These are phyloP conservation scores for Coemansia sp. DNA, from an alignment of 192 early-diverging fungal species.

Conservation along the genomic window DNA sequence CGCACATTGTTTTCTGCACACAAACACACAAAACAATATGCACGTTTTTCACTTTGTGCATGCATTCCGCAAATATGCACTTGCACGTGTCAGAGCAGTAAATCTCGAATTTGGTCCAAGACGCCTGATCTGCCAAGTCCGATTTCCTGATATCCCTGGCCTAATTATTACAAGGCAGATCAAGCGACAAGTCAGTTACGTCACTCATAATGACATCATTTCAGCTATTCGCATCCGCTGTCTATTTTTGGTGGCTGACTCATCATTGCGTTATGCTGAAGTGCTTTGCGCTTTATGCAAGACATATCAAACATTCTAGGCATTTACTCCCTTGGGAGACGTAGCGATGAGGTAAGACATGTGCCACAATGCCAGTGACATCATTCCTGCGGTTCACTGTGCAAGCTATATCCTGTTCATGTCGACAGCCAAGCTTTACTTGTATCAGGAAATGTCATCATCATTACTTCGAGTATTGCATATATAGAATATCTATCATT, in stretches of 20 bases:
- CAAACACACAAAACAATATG: neutral
- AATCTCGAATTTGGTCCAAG: neutral
- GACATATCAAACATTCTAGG: neutral
- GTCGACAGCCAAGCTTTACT: neutral
- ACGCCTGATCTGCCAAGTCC: neutral
- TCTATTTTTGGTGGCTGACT: neutral
- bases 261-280: neutral
- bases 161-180: neutral
- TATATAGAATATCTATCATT: neutral
- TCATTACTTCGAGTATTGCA: neutral
- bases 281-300: neutral
- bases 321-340: neutral
- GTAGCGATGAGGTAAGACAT: neutral
- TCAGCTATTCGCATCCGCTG: neutral
- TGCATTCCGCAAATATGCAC: neutral
- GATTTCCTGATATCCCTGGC: neutral
- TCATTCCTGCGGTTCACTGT: neutral
- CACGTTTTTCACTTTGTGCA: neutral
- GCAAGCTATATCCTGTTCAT: neutral
- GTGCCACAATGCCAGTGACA: neutral
- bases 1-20: too few relatives aligned
- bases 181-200: too few relatives aligned
- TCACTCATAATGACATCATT: too few relatives aligned
- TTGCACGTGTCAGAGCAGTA: slow-evolving; percentile 15
- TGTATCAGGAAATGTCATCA: neutral